phyloP scores from a whole-genome alignment of 805 yeast species.

The Cyberlindnera subsufficiens region DNA sequence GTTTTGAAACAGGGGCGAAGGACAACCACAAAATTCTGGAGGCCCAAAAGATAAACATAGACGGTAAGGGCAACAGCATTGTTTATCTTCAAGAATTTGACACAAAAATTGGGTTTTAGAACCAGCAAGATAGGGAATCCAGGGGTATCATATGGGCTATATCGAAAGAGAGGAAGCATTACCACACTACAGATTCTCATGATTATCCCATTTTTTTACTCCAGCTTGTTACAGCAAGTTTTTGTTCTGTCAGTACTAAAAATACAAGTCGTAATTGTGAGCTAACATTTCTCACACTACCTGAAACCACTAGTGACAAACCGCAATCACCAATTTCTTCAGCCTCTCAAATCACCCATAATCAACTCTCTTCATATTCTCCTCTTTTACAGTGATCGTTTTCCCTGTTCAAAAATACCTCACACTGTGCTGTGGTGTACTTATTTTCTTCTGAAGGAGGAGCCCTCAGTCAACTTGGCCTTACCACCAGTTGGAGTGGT shows the following conservation, averaged over 20 bases:
- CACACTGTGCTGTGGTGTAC: conserved; percentile 1
- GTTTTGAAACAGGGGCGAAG: too few species aligned
- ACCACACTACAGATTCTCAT: background rate
- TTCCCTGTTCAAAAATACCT: background rate
- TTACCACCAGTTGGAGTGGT: conserved; percentile 99
- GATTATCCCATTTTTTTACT: background rate
- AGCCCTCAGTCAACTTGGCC: conserved; percentile 99
- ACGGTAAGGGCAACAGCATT: too few species aligned
- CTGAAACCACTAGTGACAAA: background rate
- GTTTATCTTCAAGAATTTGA: background rate
- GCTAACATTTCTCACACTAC: background rate
- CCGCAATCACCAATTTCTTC: background rate
- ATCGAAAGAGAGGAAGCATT: too few species aligned
- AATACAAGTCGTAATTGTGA: conserved; percentile 8
- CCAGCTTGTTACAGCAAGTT: background rate
- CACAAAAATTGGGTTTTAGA: background rate
- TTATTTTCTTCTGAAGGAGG: conserved; percentile 99
- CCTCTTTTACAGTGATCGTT: background rate
- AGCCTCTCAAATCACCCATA: background rate
- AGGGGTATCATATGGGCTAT: background rate
- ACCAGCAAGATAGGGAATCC: background rate
- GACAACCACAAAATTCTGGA: too few species aligned
- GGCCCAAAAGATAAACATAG: too few species aligned
- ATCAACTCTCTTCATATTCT: background rate
- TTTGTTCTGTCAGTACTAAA: conserved; percentile 2